Evolutionary conservation across 108 stramenopile genomes (phyloP), one percentile per base, ranked within the genome.

Genomic region (Licmophora abbreviata): DNA sequence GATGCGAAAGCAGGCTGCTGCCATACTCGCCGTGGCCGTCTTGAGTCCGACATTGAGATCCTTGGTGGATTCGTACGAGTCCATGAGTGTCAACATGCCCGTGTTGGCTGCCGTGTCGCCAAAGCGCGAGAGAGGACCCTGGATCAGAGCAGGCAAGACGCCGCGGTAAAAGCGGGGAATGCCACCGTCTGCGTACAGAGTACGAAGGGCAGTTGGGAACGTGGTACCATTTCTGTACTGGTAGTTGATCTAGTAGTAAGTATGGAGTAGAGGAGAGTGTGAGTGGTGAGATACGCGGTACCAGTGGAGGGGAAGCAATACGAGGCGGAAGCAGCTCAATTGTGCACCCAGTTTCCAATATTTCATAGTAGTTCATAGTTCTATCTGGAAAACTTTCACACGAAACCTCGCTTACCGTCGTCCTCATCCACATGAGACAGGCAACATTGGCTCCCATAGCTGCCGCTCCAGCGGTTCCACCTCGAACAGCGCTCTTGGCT

Each of bases 81-180:
- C 74, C 59, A 99, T 47, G 33, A 88, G 47, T 0, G 93, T 88
- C 57, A 99, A 52, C 44, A 93, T 74, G 9, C 95, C 89, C 0
- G 95, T 95, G 58, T 99, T 99, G 69, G 94, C 93, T 4, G 96
- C 95, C 15, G 97, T 99, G 64, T 99, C 97, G 28, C 97, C 97
- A 70, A 99, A 99, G 9, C 97, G 85, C 42, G 71, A 76, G 6
- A 97, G 54, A 1, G 97, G 97, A 0, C 94, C 96, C 53, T 95
- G 91, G 31, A 93, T 44, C 24, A 99, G 66, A 18, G 95, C 96
- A 21, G 94, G 92, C 14, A 81, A 43, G 21, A 96, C 70, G 29
- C 97, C 97, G 6, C 92, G 83, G 69, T 99, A 99, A 62, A 99
- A 97, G 34, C 97, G 81, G 28, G 85, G 87, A 29, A 97, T 73